A percentile compares a stretch with the other conserved stretches of the same genome.
phyloP scores from a whole-genome alignment of 768 basidiomycete genomes.

The Russula virescens region DNA sequence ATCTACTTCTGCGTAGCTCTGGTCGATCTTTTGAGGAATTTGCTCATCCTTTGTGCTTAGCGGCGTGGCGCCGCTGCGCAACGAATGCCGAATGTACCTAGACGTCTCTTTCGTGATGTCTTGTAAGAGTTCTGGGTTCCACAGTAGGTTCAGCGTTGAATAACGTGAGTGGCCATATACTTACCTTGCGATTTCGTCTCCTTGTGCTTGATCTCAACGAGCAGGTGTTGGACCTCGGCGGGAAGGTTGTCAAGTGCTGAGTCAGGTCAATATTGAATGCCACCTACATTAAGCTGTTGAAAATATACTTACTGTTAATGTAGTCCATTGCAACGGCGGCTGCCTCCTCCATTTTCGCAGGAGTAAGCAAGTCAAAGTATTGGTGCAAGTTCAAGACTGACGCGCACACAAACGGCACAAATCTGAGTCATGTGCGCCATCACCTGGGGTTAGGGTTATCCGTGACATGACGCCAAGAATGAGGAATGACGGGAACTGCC shows the following conservation, averaged over 20 bases:
- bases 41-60: constrained; percentile 33
- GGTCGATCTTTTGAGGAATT: constrained; percentile 34
- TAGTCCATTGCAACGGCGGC: constrained; percentile 45
- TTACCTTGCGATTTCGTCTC: constrained; percentile 41
- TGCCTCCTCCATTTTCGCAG: constrained; percentile 40
- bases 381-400: background rate
- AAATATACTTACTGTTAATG: constrained; percentile 38
- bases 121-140: constrained; percentile 35
- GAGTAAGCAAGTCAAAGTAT: background rate
- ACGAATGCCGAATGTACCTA: constrained; percentile 40
- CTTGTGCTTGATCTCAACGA: constrained; percentile 44
- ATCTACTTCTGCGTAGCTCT: constrained; percentile 31
- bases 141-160: background rate
- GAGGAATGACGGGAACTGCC: too few species aligned
- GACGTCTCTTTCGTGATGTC: constrained; percentile 42
- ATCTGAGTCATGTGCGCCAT: too few species aligned
- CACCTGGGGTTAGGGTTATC: too few species aligned
- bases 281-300: background rate
- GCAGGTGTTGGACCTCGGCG: constrained; percentile 42
- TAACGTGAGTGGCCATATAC: background rate
- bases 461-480: too few species aligned
- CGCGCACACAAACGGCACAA: background rate
- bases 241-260: constrained; percentile 48
- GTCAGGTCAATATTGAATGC: background rate
- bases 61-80: constrained; percentile 30